phyloP scores from a whole-genome alignment of 2,329 filamentous ascomycete genomes.

The Onygena corvina region DNA sequence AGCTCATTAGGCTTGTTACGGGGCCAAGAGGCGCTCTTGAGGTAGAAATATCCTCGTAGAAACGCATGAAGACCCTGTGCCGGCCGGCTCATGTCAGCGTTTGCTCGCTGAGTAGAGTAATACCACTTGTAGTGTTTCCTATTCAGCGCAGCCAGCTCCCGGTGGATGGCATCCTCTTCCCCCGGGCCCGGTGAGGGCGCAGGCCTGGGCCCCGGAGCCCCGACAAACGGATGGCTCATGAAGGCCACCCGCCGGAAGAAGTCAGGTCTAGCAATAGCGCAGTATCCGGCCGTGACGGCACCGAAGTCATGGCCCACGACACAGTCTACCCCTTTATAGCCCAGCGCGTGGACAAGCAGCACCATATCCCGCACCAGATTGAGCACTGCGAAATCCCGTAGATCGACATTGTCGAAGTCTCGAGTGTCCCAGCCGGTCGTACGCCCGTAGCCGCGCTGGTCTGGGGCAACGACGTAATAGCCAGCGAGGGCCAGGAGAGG shows the following conservation, averaged over 20 bases:
- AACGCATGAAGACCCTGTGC: constrained; percentile 46
- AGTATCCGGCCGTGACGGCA: constrained; percentile 47
- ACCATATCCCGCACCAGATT: constrained; percentile 51
- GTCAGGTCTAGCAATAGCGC: constrained; percentile 51
- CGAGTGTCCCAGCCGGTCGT: constrained; percentile 50
- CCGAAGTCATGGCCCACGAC: constrained; percentile 58
- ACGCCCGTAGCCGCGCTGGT: constrained; percentile 56
- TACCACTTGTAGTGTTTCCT: constrained; percentile 62
- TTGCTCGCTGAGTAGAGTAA: constrained; percentile 29
- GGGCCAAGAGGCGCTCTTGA: constrained; percentile 53
- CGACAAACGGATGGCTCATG: constrained; percentile 55
- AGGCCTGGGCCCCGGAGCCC: constrained; percentile 34
- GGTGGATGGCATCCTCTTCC: constrained; percentile 39
- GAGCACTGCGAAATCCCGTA: constrained; percentile 46
- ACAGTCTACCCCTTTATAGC: constrained; percentile 46
- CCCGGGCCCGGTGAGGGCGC: constrained; percentile 15
- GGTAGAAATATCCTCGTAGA: constrained; percentile 54
- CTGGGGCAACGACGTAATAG: constrained; percentile 55
- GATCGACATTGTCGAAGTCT: constrained; percentile 41
- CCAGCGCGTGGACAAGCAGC: constrained; percentile 48
- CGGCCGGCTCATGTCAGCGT: constrained; percentile 26
- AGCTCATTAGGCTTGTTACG: constrained; percentile 45
- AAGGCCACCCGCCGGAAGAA: constrained; percentile 50
- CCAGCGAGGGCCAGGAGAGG: constrained; percentile 46
- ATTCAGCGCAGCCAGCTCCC: constrained; percentile 42